Conservation (phyloP, 2,329 filamentous ascomycete genomes). For the Monosporascus cannonballus region DNA sequence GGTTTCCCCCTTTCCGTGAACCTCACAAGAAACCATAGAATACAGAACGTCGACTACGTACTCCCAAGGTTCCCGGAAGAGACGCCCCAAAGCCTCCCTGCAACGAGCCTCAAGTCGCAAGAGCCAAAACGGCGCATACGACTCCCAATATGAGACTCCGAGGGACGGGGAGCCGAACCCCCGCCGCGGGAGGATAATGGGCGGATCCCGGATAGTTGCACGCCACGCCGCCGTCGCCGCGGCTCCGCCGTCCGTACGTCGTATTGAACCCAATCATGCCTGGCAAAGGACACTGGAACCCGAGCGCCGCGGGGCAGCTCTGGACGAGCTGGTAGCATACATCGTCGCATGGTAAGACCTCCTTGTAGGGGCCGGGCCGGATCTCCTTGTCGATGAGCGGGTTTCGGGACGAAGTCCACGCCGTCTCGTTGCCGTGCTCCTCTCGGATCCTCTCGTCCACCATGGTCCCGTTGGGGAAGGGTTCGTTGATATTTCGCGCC, state of each 20-base stretch:
- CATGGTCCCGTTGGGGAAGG: conserved; percentile 65
- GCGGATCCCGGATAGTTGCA: conserved; percentile 60
- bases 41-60: too few relatives aligned
- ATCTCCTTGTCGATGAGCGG: conserved; percentile 64
- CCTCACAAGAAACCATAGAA: too few relatives aligned
- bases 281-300: conserved; percentile 65
- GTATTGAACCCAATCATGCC: conserved; percentile 34
- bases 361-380: conserved; percentile 84
- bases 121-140: conserved; percentile 6
- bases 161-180: conserved; percentile 12
- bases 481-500: conserved; percentile 63
- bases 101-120: too few relatives aligned
- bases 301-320: conserved; percentile 71
- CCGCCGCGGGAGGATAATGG: conserved; percentile 39
- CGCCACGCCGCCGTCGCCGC: conserved; percentile 24
- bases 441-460: conserved; percentile 29
- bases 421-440: conserved; percentile 22
- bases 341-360: conserved; percentile 82
- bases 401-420: conserved; percentile 59
- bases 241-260: conserved; percentile 36
- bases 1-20: too few relatives aligned
- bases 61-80: too few relatives aligned
- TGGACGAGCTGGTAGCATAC: conserved; percentile 82
- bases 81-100: too few relatives aligned
- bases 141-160: conserved; percentile 16